Conservation (phyloP, 1,284 basidiomycete species). For the Cutaneotrichosporon sp. region DNA sequence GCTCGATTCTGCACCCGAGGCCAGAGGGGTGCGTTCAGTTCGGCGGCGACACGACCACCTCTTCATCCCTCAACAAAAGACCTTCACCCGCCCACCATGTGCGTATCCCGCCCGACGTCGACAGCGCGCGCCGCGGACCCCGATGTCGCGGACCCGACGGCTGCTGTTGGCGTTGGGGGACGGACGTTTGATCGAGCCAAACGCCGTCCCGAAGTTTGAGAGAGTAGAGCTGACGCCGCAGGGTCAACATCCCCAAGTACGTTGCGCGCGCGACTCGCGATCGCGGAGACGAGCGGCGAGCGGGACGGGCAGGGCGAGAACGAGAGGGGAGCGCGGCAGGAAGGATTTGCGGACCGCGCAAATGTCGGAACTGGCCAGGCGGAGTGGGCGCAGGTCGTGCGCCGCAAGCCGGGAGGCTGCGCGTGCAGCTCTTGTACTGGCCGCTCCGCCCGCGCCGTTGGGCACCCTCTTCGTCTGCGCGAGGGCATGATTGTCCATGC, state of each 20-base stretch:
- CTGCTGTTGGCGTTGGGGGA: too few relatives aligned
- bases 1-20: too few relatives aligned
- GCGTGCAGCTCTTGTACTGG: background rate
- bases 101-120: background rate
- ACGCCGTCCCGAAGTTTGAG: background rate
- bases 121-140: background rate
- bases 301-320: background rate
- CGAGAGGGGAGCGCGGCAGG: background rate
- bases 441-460: background rate
- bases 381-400: background rate
- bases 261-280: slow-evolving; percentile 6
- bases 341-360: background rate
- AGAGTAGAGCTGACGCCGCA: slow-evolving; percentile 9
- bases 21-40: background rate
- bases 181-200: background rate
- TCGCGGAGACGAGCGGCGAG: background rate
- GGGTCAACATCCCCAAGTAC: slow-evolving; percentile 21
- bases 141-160: background rate
- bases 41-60: slow-evolving; percentile 6
- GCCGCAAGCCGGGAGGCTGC: background rate
- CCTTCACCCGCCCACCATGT: slow-evolving; percentile 8
- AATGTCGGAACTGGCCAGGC: background rate
- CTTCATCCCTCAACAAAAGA: slow-evolving; percentile 13
- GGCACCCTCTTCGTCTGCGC: background rate
- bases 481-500: background rate